A percentile compares a stretch with the other conserved stretches of the same genome.
Conservation (phyloP, 306 rosid species). For the Chamaecrista fasciculata region DNA sequence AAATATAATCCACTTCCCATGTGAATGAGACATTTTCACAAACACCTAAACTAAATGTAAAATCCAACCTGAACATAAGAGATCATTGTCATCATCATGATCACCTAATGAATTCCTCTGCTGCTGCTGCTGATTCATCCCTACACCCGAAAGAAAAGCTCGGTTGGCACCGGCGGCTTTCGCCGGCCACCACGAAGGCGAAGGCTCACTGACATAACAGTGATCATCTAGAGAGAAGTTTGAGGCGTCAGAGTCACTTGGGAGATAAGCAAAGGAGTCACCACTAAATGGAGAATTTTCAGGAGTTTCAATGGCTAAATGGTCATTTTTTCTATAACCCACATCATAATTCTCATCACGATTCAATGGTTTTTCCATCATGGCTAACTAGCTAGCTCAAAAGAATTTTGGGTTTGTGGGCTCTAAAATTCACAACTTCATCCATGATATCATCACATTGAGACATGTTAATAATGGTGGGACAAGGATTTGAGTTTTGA, state of each 20-base stretch:
- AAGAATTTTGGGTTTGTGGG: constrained; percentile 29
- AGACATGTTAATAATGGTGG: constrained; percentile 31
- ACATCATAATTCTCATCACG: constrained; percentile 50
- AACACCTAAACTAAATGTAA: neutral
- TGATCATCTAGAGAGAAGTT: constrained; percentile 59
- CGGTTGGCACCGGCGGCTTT: constrained; percentile 45
- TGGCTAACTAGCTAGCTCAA: too few species aligned
- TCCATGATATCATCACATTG: constrained; percentile 31
- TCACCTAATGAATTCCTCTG: constrained; percentile 34
- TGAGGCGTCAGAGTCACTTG: constrained; percentile 67
- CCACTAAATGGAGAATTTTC: constrained; percentile 53
- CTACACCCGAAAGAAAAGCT: constrained; percentile 40
- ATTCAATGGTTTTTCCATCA: constrained; percentile 55
- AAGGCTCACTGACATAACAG: constrained; percentile 61
- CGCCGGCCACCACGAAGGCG: constrained; percentile 61
- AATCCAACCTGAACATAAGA: constrained; percentile 62
- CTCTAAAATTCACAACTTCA: constrained; percentile 27
- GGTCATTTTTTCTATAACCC: constrained; percentile 53
- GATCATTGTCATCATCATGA: constrained; percentile 49
- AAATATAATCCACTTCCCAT: too few species aligned
- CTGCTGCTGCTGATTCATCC: constrained; percentile 49
- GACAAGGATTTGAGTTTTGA: constrained; percentile 12
- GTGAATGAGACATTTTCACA: neutral
- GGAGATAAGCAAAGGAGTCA: constrained; percentile 56
- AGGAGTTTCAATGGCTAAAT: constrained; percentile 47